Conservation (phyloP, 2,329 filamentous ascomycete species). For the Arthrobotrys sphaeroides region DNA sequence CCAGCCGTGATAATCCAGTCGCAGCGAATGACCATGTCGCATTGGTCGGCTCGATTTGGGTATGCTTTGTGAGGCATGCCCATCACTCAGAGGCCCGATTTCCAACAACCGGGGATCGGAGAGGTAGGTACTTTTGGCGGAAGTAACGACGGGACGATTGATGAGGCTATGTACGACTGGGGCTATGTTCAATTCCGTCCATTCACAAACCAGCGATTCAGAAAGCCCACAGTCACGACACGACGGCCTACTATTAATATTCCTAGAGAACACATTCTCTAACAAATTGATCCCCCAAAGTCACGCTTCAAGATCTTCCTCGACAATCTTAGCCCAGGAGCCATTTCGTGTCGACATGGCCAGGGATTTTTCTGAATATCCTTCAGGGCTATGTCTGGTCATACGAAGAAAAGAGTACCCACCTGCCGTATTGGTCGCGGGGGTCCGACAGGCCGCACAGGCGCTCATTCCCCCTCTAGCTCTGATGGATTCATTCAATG, state of each 20-base stretch:
- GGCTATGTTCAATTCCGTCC: constrained; percentile 49
- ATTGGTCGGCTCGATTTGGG: constrained; percentile 36
- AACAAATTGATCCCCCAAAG: constrained; percentile 26
- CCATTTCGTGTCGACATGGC: constrained; percentile 49
- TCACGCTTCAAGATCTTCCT: constrained; percentile 37
- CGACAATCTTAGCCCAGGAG: constrained; percentile 17
- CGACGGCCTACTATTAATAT: constrained; percentile 22
- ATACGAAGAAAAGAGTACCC: constrained; percentile 45
- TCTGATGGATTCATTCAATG: constrained; percentile 12
- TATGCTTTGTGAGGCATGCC: constrained; percentile 47
- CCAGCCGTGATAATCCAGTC: neutral
- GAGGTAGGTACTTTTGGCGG: constrained; percentile 1
- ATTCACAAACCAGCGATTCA: constrained; percentile 49
- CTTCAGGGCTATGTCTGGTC: constrained; percentile 51
- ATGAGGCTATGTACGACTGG: constrained; percentile 47
- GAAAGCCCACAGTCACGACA: constrained; percentile 45
- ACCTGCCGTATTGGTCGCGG: constrained; percentile 54
- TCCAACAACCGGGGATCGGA: constrained; percentile 1
- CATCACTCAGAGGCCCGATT: constrained; percentile 36
- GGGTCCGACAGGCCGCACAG: constrained; percentile 52
- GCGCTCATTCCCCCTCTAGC: neutral
- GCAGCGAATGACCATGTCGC: constrained; percentile 21
- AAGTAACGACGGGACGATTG: constrained; percentile 19
- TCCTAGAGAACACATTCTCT: constrained; percentile 27
- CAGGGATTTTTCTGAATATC: constrained; percentile 28